Conservation (phyloP, 495 filamentous ascomycete species). For the Immersiella caudata region DNA sequence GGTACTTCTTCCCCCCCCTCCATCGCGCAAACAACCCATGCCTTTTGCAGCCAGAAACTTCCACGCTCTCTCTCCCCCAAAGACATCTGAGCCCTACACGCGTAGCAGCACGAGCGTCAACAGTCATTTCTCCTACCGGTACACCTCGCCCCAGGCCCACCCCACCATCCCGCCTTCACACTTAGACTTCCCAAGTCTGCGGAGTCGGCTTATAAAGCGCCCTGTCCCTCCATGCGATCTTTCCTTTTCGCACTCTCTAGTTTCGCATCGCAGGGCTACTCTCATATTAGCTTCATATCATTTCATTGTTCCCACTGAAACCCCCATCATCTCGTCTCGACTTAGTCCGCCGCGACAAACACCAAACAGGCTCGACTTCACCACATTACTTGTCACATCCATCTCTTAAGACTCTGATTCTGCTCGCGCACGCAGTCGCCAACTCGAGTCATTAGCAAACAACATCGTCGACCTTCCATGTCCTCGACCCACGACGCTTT, state of each 20-base stretch:
- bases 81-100: background rate
- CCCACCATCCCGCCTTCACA: conserved; percentile 27
- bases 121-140: background rate
- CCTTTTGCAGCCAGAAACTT: background rate
- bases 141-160: conserved; percentile 6
- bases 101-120: background rate
- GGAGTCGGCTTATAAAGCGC: conserved; percentile 33
- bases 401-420: background rate
- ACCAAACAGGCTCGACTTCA: background rate
- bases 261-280: background rate
- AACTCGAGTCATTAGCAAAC: background rate
- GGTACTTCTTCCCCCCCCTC: background rate
- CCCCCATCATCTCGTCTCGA: background rate
- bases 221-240: background rate
- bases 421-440: background rate
- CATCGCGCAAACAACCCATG: background rate
- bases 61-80: background rate
- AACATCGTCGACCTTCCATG: conserved; percentile 35
- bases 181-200: conserved; percentile 25
- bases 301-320: background rate
- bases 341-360: background rate
- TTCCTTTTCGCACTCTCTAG: background rate
- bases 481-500: conserved; percentile 31
- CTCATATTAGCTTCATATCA: conserved; percentile 10
- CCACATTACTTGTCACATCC: background rate